Conservation (phyloP, 345 rosid genomes). For the Cochlearia excelsa region DNA sequence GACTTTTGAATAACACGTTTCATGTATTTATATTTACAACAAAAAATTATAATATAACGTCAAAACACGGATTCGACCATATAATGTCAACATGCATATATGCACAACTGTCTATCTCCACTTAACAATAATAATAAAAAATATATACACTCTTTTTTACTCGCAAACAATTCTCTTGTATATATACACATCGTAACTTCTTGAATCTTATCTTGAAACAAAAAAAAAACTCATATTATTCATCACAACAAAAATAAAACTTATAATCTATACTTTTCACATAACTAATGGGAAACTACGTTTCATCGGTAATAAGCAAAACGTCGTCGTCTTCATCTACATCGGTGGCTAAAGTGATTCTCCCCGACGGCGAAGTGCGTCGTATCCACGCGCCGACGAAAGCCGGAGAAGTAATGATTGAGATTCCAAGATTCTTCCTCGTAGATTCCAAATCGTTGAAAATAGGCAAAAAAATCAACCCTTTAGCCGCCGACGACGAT, state of each 20-base stretch:
- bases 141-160: neutral
- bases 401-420: slow-evolving; percentile 90
- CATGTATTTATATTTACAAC: no score
- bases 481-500: slow-evolving; percentile 80
- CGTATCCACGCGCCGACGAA: slow-evolving; percentile 50
- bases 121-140: slow-evolving; percentile 11
- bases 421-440: slow-evolving; percentile 73
- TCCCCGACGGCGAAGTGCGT: slow-evolving; percentile 67
- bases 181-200: no score
- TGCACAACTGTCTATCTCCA: slow-evolving; percentile 41
- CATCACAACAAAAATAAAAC: neutral
- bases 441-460: slow-evolving; percentile 63
- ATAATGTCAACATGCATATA: slow-evolving; percentile 32
- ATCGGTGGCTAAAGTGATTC: slow-evolving; percentile 48
- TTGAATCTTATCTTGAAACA: no score
- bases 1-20: no score
- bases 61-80: slow-evolving; percentile 35
- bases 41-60: no score
- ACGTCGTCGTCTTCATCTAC: slow-evolving; percentile 42
- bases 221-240: no score
- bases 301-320: slow-evolving; percentile 51
- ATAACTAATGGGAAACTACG: slow-evolving; percentile 65
- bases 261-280: neutral
- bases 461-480: slow-evolving; percentile 56
- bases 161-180: neutral